A percentile compares a stretch with the other conserved stretches of the same genome.
These are phyloP conservation scores for Pseudogymnoascus sp. DNA, from an alignment of 2,329 filamentous ascomycete species.

Conservation along the genomic window DNA sequence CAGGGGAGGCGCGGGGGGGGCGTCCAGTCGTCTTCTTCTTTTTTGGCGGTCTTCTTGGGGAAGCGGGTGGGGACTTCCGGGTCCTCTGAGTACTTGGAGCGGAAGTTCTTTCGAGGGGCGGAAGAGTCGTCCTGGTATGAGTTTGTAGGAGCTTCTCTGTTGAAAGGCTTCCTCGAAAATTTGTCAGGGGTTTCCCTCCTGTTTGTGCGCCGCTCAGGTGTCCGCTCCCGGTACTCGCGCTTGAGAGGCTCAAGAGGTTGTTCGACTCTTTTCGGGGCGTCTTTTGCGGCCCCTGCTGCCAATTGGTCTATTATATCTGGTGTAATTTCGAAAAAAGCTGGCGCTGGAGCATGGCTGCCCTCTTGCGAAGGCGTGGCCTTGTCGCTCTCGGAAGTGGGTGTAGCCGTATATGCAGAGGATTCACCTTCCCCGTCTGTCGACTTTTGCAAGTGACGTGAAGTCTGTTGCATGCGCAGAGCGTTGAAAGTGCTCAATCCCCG, in stretches of 20 bases:
- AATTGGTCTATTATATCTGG: constrained; percentile 11
- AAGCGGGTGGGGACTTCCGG: background rate
- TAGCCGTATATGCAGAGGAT: background rate
- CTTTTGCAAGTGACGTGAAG: background rate
- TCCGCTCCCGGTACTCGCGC: background rate
- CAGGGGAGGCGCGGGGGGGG: constrained; percentile 47
- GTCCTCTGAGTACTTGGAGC: background rate
- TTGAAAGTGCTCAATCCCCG: background rate
- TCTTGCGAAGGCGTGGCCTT: background rate
- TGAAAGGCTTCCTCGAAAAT: background rate
- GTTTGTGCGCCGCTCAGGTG: background rate
- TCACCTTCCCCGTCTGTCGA: background rate
- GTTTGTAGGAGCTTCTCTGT: background rate
- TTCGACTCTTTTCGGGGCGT: background rate
- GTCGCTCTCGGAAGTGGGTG: background rate
- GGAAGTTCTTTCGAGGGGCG: background rate
- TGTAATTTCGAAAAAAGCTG: background rate
- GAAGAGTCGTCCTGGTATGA: background rate
- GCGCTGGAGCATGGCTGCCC: background rate
- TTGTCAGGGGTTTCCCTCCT: background rate
- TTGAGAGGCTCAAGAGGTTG: background rate
- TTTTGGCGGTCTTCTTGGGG: background rate
- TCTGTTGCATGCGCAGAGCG: constrained; percentile 1
- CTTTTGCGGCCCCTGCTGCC: background rate
- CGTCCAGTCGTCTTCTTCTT: constrained; percentile 16